These are phyloP conservation scores for Physcomitrium patens DNA, from an alignment of 225 moss, liverwort and hornwort species.

Conservation along the genomic window DNA sequence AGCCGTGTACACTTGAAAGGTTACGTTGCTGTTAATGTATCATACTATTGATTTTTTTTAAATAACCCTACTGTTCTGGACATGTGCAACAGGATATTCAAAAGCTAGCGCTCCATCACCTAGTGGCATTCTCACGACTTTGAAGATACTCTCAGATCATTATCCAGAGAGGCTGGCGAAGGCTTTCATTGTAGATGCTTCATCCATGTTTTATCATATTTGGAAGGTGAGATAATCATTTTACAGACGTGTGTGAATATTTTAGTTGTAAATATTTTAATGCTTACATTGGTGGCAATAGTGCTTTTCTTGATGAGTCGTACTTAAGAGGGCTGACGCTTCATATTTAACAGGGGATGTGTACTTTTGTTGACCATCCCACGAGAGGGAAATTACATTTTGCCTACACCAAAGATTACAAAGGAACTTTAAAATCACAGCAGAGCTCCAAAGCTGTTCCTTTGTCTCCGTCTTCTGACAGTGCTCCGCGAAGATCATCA, in stretches of 20 bases:
- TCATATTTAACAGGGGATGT: conserved; percentile 65
- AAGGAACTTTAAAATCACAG: conserved; percentile 31
- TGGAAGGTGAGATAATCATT: conserved; percentile 78
- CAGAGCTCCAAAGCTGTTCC: conserved; percentile 30
- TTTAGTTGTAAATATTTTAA: not conserved
- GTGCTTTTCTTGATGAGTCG: conserved; percentile 10
- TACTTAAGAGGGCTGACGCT: conserved; percentile 8
- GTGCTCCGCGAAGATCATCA: conserved; percentile 38
- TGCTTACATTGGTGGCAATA: not conserved
- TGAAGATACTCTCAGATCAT: conserved; percentile 87
- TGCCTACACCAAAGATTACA: conserved; percentile 70
- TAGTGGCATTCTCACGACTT: conserved; percentile 75
- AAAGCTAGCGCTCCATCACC: conserved; percentile 78
- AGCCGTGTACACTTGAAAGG: not conserved
- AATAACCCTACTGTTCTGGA: conserved; percentile 20
- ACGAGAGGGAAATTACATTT: conserved; percentile 85
- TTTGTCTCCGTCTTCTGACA: conserved; percentile 37
- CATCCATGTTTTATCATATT: conserved; percentile 85
- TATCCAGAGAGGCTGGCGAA: conserved; percentile 88
- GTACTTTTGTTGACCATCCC: conserved; percentile 77
- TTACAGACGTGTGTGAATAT: conserved; percentile 16
- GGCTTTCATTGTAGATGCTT: conserved; percentile 88
- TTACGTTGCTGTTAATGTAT: not conserved
- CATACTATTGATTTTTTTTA: conserved; percentile 1
- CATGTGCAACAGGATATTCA: conserved; percentile 59